These are phyloP conservation scores for Hyaloperonospora arabidopsidis DNA, from an alignment of 352 stramenopile species.

Conservation along the genomic window DNA sequence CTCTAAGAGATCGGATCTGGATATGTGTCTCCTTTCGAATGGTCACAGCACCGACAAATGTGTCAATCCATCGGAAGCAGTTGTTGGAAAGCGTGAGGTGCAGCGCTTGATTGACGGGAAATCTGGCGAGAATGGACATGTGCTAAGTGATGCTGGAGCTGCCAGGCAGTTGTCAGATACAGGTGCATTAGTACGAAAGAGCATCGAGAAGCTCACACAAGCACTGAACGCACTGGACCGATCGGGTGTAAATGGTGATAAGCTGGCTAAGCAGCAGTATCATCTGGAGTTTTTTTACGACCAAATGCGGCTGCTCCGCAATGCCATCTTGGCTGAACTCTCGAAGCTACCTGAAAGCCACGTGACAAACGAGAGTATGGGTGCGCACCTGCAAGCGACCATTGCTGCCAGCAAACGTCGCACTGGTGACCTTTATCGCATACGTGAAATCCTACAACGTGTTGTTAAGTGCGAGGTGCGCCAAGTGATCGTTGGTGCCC, in stretches of 20 bases:
- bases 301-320: slow-evolving; percentile 29
- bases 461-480: slow-evolving; percentile 44
- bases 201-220: slow-evolving; percentile 37
- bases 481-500: slow-evolving; percentile 58
- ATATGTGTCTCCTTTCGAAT: slow-evolving; percentile 57
- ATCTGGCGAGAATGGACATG: slow-evolving; percentile 8
- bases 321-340: slow-evolving; percentile 30
- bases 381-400: slow-evolving; percentile 28
- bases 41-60: slow-evolving; percentile 6
- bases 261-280: slow-evolving; percentile 24
- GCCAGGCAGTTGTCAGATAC: slow-evolving; percentile 35
- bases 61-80: slow-evolving; percentile 16
- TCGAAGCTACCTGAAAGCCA: slow-evolving; percentile 5
- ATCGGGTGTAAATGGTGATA: slow-evolving; percentile 25
- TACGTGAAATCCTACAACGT: slow-evolving; percentile 42
- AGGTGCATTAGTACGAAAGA: slow-evolving; percentile 38
- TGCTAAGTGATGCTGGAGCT: slow-evolving; percentile 6
- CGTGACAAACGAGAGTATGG: slow-evolving; percentile 9
- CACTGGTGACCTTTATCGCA: slow-evolving; percentile 42
- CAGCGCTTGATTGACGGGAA: slow-evolving; percentile 36
- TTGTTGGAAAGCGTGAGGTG: slow-evolving; percentile 36
- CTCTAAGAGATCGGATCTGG: slow-evolving; percentile 60
- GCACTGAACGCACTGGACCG: slow-evolving; percentile 30
- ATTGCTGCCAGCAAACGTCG: slow-evolving; percentile 33
- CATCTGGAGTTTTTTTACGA: slow-evolving; percentile 42